Percentiles rank a stretch among this genome's conserved stretches.
These are phyloP conservation scores for Ceratocystis albifundus DNA, from an alignment of 2,329 filamentous ascomycete genomes.

Conservation along the genomic window DNA sequence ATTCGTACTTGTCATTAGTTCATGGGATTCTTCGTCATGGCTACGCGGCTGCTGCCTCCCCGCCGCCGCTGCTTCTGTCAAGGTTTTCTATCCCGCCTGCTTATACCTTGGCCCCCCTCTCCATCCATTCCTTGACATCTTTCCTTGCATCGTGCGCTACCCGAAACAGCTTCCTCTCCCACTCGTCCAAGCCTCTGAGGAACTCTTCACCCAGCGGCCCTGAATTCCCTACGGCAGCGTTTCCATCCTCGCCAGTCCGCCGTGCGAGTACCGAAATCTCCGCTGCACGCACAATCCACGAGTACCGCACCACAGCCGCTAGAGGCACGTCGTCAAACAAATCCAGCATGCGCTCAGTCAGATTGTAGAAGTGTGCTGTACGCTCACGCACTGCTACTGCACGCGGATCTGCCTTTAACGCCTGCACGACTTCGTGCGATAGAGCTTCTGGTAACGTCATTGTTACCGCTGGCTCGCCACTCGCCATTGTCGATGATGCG, in stretches of 20 bases:
- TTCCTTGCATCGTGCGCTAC: slow-evolving; percentile 64
- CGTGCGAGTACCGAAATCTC: slow-evolving; percentile 83
- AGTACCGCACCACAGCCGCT: slow-evolving; percentile 61
- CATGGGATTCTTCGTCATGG: background rate
- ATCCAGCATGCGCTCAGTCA: slow-evolving; percentile 76
- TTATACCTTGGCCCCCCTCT: slow-evolving; percentile 38
- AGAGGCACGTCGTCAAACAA: slow-evolving; percentile 74
- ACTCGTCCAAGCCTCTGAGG: slow-evolving; percentile 77
- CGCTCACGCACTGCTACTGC: slow-evolving; percentile 74
- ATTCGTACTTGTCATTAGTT: background rate
- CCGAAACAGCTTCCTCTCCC: slow-evolving; percentile 66
- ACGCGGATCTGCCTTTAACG: slow-evolving; percentile 78
- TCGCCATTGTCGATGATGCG: slow-evolving; percentile 49
- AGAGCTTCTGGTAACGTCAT: slow-evolving; percentile 73
- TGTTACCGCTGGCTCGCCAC: slow-evolving; percentile 49
- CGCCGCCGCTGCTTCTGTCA: background rate
- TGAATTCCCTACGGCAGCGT: slow-evolving; percentile 31
- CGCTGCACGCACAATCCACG: slow-evolving; percentile 67
- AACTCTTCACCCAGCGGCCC: slow-evolving; percentile 59
- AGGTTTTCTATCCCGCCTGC: background rate
- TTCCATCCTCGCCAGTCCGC: slow-evolving; percentile 55
- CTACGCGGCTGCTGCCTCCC: background rate
- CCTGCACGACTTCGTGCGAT: slow-evolving; percentile 69
- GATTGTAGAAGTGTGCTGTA: slow-evolving; percentile 75
- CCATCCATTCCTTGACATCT: slow-evolving; percentile 57